Conservation (phyloP, 768 basidiomycete species). For the Amanita subjunquillea region DNA sequence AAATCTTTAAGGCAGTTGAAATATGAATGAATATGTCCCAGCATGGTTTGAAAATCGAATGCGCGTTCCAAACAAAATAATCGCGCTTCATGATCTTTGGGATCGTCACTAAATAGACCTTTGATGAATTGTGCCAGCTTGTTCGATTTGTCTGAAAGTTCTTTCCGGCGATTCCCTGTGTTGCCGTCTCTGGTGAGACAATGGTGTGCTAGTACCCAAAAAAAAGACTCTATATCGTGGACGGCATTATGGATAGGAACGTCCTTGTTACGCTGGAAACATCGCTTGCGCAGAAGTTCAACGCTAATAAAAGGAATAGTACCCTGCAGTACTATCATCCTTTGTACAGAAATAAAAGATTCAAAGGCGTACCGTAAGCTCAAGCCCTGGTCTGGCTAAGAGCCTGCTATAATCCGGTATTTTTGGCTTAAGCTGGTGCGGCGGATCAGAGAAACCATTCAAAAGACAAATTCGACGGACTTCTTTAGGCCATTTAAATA, state of each 20-base stretch:
- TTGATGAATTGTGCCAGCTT: not conserved
- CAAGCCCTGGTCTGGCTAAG: too few relatives aligned
- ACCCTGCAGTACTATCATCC: not conserved
- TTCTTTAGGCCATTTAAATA: not conserved
- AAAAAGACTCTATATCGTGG: constrained; percentile 14
- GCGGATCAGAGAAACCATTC: not conserved
- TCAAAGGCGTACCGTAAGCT: not conserved
- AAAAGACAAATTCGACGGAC: not conserved
- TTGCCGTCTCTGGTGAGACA: constrained; percentile 12
- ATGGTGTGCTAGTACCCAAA: constrained; percentile 13
- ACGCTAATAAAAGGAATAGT: not conserved
- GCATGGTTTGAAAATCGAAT: not conserved
- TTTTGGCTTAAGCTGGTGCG: not conserved
- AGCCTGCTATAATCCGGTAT: not conserved
- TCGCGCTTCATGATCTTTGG: too few relatives aligned
- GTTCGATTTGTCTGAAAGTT: not conserved
- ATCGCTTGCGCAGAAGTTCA: not conserved
- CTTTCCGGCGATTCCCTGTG: constrained; percentile 1
- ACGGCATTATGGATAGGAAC: constrained; percentile 2
- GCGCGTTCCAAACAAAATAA: too few relatives aligned
- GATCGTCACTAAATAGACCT: not conserved
- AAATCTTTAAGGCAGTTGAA: not conserved
- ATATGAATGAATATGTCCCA: not conserved
- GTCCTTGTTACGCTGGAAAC: not conserved
- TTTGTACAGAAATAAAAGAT: not conserved